Evolutionary conservation across 108 stramenopile genomes (phyloP), one percentile per base, ranked within the genome.

Genomic region (Cylindrotheca fusiformis): DNA sequence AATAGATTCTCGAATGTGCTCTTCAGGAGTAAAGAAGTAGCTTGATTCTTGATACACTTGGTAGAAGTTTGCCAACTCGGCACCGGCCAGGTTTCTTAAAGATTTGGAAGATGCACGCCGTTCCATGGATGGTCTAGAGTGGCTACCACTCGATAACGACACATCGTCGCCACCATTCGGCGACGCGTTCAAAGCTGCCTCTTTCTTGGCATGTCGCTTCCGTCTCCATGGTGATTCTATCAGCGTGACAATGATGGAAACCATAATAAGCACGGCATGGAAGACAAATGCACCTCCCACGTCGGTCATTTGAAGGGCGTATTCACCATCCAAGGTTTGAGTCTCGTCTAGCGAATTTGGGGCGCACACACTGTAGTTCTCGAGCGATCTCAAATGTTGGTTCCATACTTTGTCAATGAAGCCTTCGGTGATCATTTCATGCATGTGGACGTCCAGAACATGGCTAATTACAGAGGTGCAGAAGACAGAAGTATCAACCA

Each of bases 351-450:
- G 36, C 14, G 36, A 10, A 41, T 14, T 41, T 10, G 36, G 10
- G 6, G 36, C 36, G 14, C 36, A 41, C 6, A 41, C 14, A 10
- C 14, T 6, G 36, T 41, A 41, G 36, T 41, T 41, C 6, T 41
- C 36, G 10, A 41, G 36, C 6, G 10, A 10, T 41, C 36, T 41
- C 36, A 41, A 41, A 14, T 41, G 36, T 6, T 41, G 10, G 10
- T 41, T 41, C 36, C 36, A 41, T 14, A 41, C 6, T 6, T 22
- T 27, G 14, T 76, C 67, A 27, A 80, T 28, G 22, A 58, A 70
- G 4, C 75, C 79, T 33, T 80, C 79, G 21, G 60, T 45, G 0
- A 60, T 44, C 79, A 80, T 80, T 59, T 72, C 67, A 33, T 55
- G n/a, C 55, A 80, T 47, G 50, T 76, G 75, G 33, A 64, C 32